Percentiles rank a stretch among this genome's conserved stretches.
These are phyloP conservation scores for Allomyces macrogynus DNA, from an alignment of 192 early-diverging fungal genomes.

Conservation along the genomic window DNA sequence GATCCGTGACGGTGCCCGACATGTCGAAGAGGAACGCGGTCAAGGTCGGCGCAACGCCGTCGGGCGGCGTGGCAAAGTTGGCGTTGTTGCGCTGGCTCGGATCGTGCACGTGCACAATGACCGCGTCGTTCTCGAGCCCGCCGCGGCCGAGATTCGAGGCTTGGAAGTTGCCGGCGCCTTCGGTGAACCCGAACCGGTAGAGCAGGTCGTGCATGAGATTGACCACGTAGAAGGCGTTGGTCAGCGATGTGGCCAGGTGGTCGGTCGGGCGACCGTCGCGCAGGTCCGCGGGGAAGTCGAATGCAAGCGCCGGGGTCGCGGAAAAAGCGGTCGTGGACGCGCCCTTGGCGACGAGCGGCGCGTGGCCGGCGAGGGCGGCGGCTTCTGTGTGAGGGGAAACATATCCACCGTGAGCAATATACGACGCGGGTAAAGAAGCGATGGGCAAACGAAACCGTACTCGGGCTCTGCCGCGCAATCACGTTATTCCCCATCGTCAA, in stretches of 20 bases:
- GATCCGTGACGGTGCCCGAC: conserved; percentile 30
- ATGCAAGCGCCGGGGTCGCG: conserved; percentile 6
- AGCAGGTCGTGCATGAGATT: conserved; percentile 4
- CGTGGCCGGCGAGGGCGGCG: too few relatives aligned
- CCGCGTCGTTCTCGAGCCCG: conserved; percentile 21
- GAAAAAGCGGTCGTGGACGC: too few relatives aligned
- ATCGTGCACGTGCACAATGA: conserved; percentile 26
- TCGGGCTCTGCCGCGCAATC: background rate
- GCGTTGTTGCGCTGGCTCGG: conserved; percentile 22
- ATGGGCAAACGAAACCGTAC: background rate
- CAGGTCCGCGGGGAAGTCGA: conserved; percentile 22
- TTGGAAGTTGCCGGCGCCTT: conserved; percentile 6
- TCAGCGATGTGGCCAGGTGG: background rate
- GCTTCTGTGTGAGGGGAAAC: too few relatives aligned
- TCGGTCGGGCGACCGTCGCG: conserved; percentile 2
- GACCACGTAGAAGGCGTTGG: conserved; percentile 1
- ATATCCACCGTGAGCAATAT: too few relatives aligned
- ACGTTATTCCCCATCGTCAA: background rate
- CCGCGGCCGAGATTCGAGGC: conserved; percentile 15
- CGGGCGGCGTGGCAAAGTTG: conserved; percentile 37
- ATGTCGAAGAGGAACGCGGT: conserved; percentile 26
- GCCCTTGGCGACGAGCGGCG: too few relatives aligned
- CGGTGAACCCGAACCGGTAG: conserved; percentile 9
- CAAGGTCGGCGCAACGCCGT: conserved; percentile 27
- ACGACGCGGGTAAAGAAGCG: too few relatives aligned